Percentiles rank a stretch among this genome's conserved stretches.
phyloP scores from a whole-genome alignment of 495 filamentous ascomycete genomes.

The Talaromyces liani region DNA sequence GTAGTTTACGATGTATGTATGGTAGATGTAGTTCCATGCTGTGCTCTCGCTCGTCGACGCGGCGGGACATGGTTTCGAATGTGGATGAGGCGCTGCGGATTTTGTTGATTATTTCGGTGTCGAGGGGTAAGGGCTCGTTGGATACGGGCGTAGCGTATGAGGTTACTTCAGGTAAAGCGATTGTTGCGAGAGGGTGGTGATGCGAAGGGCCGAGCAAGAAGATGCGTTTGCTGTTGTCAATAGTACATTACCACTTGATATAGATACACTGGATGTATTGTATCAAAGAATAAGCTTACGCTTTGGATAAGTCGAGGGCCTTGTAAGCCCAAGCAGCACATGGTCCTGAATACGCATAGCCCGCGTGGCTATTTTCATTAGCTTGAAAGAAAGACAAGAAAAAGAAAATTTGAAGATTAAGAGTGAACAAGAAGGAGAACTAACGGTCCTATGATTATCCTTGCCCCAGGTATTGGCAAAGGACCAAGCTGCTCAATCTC shows the following conservation, averaged over 20 bases:
- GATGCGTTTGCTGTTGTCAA: slow-evolving; percentile 62
- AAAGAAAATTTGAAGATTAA: not conserved
- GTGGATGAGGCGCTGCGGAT: slow-evolving; percentile 43
- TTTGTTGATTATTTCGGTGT: slow-evolving; percentile 54
- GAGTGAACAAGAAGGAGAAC: slow-evolving; percentile 22
- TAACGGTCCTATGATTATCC: slow-evolving; percentile 94
- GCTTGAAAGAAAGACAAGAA: not conserved
- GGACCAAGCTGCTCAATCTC: slow-evolving; percentile 46
- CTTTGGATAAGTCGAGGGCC: slow-evolving; percentile 72
- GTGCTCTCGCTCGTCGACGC: slow-evolving; percentile 80
- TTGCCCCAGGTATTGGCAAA: slow-evolving; percentile 68
- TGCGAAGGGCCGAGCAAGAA: slow-evolving; percentile 95
- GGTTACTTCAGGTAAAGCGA: slow-evolving; percentile 67
- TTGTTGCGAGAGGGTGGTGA: slow-evolving; percentile 69
- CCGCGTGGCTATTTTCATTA: slow-evolving; percentile 67
- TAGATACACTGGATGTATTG: not conserved
- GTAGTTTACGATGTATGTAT: slow-evolving; percentile 77
- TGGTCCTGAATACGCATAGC: slow-evolving; percentile 90
- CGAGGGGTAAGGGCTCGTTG: slow-evolving; percentile 62
- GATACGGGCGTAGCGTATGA: slow-evolving; percentile 84
- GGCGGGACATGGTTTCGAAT: slow-evolving; percentile 67
- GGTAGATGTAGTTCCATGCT: slow-evolving; percentile 96
- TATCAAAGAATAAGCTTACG: slow-evolving; percentile 36
- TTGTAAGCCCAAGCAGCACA: slow-evolving; percentile 96
- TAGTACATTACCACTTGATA: not conserved